Conservation (phyloP, 345 rosid species). For the Cochlearia excelsa region DNA sequence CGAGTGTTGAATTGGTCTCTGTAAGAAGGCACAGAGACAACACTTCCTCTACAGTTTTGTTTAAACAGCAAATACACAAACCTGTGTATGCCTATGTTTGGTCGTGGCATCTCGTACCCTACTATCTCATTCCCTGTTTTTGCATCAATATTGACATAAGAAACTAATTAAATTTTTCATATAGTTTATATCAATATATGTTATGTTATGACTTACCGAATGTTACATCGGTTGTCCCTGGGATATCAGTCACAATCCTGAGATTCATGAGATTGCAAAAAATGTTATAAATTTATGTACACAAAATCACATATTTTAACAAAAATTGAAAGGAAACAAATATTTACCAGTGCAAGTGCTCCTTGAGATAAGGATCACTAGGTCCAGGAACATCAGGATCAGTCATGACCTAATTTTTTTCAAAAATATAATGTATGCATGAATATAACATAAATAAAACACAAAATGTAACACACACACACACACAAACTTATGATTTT, state of each 20-base stretch:
- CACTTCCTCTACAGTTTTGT: constrained; percentile 63
- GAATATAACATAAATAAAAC: constrained; percentile 2
- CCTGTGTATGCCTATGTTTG: constrained; percentile 94
- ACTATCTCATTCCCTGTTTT: constrained; percentile 66
- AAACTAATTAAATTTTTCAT: too few relatives aligned
- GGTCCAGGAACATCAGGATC: constrained; percentile 99
- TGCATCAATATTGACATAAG: background rate
- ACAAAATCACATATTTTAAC: background rate
- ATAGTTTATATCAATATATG: too few relatives aligned
- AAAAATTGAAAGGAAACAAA: background rate
- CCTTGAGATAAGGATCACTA: constrained; percentile 90
- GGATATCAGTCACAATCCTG: constrained; percentile 94
- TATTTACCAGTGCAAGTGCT: constrained; percentile 88
- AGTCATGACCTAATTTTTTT: constrained; percentile 68
- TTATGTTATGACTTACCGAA: constrained; percentile 54
- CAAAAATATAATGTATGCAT: constrained; percentile 8
- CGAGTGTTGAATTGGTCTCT: constrained; percentile 70
- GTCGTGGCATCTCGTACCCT: constrained; percentile 87
- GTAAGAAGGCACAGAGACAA: constrained; percentile 46
- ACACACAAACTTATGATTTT: background rate
- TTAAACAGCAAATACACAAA: constrained; percentile 77
- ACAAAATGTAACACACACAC: background rate
- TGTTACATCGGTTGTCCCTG: constrained; percentile 89
- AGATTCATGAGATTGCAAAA: constrained; percentile 28
- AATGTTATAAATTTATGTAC: constrained; percentile 9